Evolutionary conservation across 108 stramenopile genomes (phyloP), one percentile per base, ranked within the genome.

Genomic region (Cylindrotheca closterium): DNA sequence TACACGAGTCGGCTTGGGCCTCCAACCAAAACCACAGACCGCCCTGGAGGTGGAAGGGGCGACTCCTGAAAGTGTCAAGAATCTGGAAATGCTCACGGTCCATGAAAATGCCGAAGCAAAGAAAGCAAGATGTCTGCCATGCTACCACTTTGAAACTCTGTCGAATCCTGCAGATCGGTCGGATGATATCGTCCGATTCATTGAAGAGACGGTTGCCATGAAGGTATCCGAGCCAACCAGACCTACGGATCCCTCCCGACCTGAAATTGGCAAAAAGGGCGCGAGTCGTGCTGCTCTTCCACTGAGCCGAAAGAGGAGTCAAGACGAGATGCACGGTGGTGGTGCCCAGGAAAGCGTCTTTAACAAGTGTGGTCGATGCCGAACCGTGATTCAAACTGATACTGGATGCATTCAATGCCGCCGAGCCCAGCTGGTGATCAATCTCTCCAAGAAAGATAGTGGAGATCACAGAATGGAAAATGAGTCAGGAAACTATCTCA

Each of bases 1-100:
- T 29, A 90, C 88, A 23, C 71, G 92, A 8, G 73, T 93, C 53
- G 88, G 92, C n/a, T 58, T 90, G 18, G 88, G 87, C 8, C 64
- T 92, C 34, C 73, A 69, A 46, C 53, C 68, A 2, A 75, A 60
- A n/a, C 42, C 7, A n/a, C 37, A 42, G 5, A 18, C 47, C 8
- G 60, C 60, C 10, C 48, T 37, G 22, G 31, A 60, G 15, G 56
- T 67, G 34, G 54, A 65, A 21, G 37, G 45, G 17, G 68, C 67
- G 12, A 42, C 23, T 24, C 59, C 52, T 12, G 59, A 74, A 31
- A 58, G 63, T 8, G 55, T 37, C 22, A 67, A 63, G 25, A 22
- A 62, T 50, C 27, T 75, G 24, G 52, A 68, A 52, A 42, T 55
- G n/a, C 71, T 71, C 55, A 27, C 65, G 19, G 19, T 37, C 10